These are phyloP conservation scores for Backusella tarrabulga DNA, from an alignment of 192 early-diverging fungal genomes.

Conservation along the genomic window DNA sequence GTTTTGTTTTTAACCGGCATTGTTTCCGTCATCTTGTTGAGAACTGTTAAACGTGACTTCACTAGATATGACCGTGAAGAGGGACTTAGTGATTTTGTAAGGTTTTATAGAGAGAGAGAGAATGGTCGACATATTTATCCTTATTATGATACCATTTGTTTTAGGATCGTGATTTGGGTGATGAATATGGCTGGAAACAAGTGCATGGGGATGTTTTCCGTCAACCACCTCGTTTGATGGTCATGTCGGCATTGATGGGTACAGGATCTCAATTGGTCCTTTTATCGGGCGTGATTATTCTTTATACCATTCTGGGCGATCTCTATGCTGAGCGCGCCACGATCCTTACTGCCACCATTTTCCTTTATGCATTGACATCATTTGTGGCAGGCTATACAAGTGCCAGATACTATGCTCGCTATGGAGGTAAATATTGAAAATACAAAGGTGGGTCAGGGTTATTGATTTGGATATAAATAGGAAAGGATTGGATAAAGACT, in stretches of 20 bases:
- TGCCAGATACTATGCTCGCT: slow-evolving; percentile 62
- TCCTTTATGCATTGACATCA: slow-evolving; percentile 75
- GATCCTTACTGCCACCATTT: slow-evolving; percentile 77
- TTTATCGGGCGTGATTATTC: slow-evolving; percentile 49
- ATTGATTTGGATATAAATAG: slow-evolving; percentile 20
- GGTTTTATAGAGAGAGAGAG: background rate
- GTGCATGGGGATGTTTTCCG: slow-evolving; percentile 87
- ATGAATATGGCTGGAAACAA: slow-evolving; percentile 90
- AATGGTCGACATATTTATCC: background rate
- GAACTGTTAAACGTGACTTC: slow-evolving; percentile 72
- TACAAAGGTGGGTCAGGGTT: no score
- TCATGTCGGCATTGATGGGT: slow-evolving; percentile 69
- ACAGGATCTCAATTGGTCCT: slow-evolving; percentile 61
- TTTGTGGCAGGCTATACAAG: slow-evolving; percentile 67
- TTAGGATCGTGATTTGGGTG: slow-evolving; percentile 65
- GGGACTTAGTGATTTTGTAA: slow-evolving; percentile 64
- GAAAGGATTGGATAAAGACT: slow-evolving; percentile 63
- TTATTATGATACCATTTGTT: background rate
- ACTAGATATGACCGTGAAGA: slow-evolving; percentile 76
- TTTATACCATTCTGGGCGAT: slow-evolving; percentile 57
- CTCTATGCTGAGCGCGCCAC: slow-evolving; percentile 65
- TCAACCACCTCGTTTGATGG: slow-evolving; percentile 58
- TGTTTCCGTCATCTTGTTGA: slow-evolving; percentile 72
- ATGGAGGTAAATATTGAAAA: slow-evolving; percentile 47
- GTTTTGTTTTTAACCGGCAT: slow-evolving; percentile 74